These are phyloP conservation scores for rapeseed (Brassica napus) DNA, from an alignment of 345 rosid genomes.

Conservation along the genomic window Da-Ae NC_063446.1:6318501-6319000, in stretches of 20 bases:
- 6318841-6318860: constrained; percentile 29
- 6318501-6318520: background rate
- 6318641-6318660: background rate
- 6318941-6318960: constrained; percentile 22
- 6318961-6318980: background rate
- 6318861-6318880: constrained; percentile 11
- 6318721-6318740: background rate
- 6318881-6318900: constrained; percentile 22
- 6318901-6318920: constrained; percentile 35
- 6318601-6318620: constrained; percentile 90
- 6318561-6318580: constrained; percentile 88
- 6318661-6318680: background rate
- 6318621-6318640: constrained; percentile 50
- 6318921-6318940: constrained; percentile 14
- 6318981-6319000: too few relatives aligned
- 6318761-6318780: background rate
- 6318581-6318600: constrained; percentile 84
- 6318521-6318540: background rate
- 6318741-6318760: background rate
- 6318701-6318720: background rate
- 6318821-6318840: background rate
- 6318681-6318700: background rate
- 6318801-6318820: too few relatives aligned
- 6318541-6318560: background rate
- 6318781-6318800: background rate